A percentile compares a stretch with the other conserved stretches of the same genome.
These are phyloP conservation scores for Rhodotorula mucilaginosa DNA, from an alignment of 1,284 basidiomycete genomes.

Conservation along the genomic window DNA sequence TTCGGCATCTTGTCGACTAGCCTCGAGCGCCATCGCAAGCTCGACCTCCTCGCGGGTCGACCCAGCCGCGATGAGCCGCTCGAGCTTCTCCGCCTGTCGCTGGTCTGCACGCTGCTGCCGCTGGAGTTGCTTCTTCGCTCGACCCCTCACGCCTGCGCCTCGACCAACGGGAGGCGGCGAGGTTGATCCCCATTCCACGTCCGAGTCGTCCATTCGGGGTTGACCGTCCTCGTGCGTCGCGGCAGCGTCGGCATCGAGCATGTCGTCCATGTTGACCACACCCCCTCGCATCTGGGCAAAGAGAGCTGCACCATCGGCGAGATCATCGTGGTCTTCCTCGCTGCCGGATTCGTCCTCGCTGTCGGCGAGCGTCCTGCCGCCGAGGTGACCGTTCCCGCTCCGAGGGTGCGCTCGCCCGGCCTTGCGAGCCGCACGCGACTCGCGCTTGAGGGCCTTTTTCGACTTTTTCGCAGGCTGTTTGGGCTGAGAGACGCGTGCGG, in stretches of 20 bases:
- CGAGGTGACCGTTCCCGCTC: constrained; percentile 23
- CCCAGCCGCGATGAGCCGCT: constrained; percentile 14
- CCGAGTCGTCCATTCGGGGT: constrained; percentile 31
- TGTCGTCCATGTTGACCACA: constrained; percentile 13
- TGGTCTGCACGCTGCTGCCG: constrained; percentile 24
- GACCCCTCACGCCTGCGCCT: constrained; percentile 3
- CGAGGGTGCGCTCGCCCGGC: constrained; percentile 26
- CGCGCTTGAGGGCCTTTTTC: constrained; percentile 28
- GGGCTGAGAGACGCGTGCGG: neutral
- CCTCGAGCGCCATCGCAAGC: constrained; percentile 16
- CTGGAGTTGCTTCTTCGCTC: constrained; percentile 12
- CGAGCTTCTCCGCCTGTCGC: constrained; percentile 32
- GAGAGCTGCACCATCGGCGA: constrained; percentile 17
- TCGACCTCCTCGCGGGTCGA: constrained; percentile 27
- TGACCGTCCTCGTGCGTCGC: constrained; percentile 14
- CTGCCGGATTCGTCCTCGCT: constrained; percentile 13
- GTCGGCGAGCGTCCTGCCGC: neutral
- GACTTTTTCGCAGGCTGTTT: constrained; percentile 9
- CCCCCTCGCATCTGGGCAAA: constrained; percentile 21
- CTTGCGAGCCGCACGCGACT: constrained; percentile 28
- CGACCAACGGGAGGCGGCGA: constrained; percentile 9
- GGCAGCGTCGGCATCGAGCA: constrained; percentile 12
- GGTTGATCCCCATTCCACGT: constrained; percentile 36
- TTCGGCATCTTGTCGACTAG: constrained; percentile 8
- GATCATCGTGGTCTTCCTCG: constrained; percentile 1